Evolutionary conservation across 2,329 filamentous ascomycete species (phyloP), one percentile per base, ranked within the genome.

Genomic region (Plectosphaerella plurivora): DNA sequence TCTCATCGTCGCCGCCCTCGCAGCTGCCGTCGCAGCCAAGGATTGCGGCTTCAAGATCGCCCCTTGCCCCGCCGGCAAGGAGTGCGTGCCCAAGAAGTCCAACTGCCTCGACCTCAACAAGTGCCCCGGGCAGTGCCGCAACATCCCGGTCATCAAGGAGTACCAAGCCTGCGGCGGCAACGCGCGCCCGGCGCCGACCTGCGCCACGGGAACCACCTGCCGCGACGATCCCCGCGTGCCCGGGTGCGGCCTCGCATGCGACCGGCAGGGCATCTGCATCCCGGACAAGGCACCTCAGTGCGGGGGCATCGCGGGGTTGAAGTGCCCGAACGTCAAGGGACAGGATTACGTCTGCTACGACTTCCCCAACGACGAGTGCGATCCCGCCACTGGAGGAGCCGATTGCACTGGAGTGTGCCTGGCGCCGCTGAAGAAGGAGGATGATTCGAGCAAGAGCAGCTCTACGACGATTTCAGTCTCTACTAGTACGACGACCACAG

Each of bases 161-260:
- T 73, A 71, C 51, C 47, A 54, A 2, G 47, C 53, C 11, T 73
- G 70, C 51, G 70, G 69, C 9, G 68, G 69, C 5, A 57, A 60
- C 45, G 56, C 54, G 2, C 10, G 54, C 14, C 52, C 67, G 7
- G 48, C 53, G 1, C 45, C 52, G 0, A 12, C 15, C 14, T 72
- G 68, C 57, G 53, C 58, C 28, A 51, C 52, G 16, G 56, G 57
- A 11, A 57, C 56, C 3, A 51, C 55, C 2, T 73, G 70, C 50
- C 53, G 61, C 14, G 61, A 71, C 51, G 68, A 73, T 24, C 68
- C 70, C 11, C 63, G 68, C 37, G 46, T 33, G 5, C 10, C 59
- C 57, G 28, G 53, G 22, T 71, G 68, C 42, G 68, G 68, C 8
- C 57, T 68, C 61, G 64, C 68, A 4, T 71, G 68, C 50, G 68